Percentiles rank a stretch among this genome's conserved stretches.
Conservation (phyloP, 306 rosid genomes). For the Canavalia ensiformis region DNA sequence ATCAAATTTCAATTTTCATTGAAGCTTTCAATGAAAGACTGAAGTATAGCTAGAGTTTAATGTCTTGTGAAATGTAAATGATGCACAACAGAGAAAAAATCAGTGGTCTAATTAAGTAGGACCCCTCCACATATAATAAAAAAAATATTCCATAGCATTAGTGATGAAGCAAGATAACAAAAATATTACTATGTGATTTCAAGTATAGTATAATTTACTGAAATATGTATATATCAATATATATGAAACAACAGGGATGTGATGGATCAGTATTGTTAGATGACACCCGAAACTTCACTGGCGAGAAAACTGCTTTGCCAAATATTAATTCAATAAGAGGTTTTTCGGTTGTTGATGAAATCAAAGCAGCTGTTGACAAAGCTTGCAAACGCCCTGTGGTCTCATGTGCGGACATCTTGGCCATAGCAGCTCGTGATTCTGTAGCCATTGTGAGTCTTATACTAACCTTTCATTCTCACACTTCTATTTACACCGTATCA, state of each 20-base stretch:
- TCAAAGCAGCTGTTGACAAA: constrained; percentile 56
- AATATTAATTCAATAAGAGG: constrained; percentile 53
- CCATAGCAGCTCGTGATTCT: constrained; percentile 63
- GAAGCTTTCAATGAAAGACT: background rate
- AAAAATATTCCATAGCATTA: background rate
- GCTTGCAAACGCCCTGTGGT: constrained; percentile 56
- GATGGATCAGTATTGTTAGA: constrained; percentile 61
- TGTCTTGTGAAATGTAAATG: background rate
- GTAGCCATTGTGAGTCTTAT: constrained; percentile 46
- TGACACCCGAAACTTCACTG: constrained; percentile 45
- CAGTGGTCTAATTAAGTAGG: background rate
- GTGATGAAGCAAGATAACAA: background rate
- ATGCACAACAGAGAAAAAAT: background rate
- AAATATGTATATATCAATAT: background rate
- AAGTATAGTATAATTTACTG: background rate
- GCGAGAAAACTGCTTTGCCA: constrained; percentile 51
- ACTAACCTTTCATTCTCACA: background rate
- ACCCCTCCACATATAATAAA: background rate
- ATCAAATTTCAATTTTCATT: constrained; percentile 11
- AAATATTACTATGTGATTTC: background rate
- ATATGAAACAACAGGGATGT: constrained; percentile 45
- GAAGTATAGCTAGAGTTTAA: background rate
- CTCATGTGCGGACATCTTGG: constrained; percentile 60
- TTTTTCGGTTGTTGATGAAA: constrained; percentile 51
- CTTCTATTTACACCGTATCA: background rate